A percentile compares a stretch with the other conserved stretches of the same genome.
Evolutionary conservation across 1,284 basidiomycete genomes (phyloP).

Genomic region (Ganoderma lucidum): DNA sequence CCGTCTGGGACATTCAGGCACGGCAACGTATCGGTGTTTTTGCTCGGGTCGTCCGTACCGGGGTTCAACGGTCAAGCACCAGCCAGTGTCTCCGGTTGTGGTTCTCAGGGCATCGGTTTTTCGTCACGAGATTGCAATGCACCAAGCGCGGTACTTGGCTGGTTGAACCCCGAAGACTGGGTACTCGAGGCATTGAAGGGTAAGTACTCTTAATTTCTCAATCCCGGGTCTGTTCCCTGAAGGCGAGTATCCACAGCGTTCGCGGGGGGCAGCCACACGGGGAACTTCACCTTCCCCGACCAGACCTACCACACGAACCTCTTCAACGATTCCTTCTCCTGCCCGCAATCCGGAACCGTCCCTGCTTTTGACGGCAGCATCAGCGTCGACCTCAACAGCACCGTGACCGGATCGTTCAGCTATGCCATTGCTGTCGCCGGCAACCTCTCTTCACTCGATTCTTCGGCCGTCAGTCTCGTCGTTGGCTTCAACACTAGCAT

Average conservation of each 20-base stretch:
- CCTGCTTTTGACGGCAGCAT: background rate
- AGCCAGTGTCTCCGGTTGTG: background rate
- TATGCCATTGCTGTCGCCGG: background rate
- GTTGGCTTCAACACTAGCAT: slow-evolving; percentile 11
- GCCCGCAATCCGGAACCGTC: slow-evolving; percentile 5
- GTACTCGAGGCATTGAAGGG: background rate
- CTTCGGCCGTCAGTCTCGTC: background rate
- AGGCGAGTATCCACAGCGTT: background rate
- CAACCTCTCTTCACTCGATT: background rate
- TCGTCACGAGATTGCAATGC: background rate
- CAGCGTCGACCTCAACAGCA: background rate
- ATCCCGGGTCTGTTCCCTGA: background rate
- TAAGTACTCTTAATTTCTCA: background rate
- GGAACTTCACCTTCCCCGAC: slow-evolving; percentile 13
- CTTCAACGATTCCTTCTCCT: slow-evolving; percentile 6
- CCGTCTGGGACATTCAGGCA: background rate
- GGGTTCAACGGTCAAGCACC: background rate
- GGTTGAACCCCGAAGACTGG: background rate
- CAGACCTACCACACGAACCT: background rate
- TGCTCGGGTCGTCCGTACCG: background rate
- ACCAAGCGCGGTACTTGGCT: background rate
- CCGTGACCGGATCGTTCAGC: slow-evolving; percentile 10
- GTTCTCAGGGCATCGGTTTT: background rate
- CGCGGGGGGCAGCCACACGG: background rate
- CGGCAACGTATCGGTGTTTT: background rate